phyloP scores from a whole-genome alignment of 192 early-diverging fungal species.

The Coemansia sp. region DNA sequence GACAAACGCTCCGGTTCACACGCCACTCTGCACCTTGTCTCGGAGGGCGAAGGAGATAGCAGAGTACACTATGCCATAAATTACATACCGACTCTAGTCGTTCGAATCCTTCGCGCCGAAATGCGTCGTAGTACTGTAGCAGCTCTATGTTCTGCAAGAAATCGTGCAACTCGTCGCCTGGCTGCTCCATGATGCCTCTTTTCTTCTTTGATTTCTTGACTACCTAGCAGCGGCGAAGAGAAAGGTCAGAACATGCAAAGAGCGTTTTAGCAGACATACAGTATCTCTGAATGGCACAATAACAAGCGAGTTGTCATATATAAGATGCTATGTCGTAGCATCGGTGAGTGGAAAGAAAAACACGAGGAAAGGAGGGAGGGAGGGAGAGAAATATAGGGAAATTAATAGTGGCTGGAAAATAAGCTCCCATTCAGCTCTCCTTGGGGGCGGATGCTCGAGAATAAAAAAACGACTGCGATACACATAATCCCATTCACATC shows the following conservation, averaged over 20 bases:
- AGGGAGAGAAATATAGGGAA: neutral
- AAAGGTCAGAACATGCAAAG: neutral
- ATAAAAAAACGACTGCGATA: neutral
- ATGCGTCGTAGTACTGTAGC: conserved; percentile 43
- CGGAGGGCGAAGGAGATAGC: neutral
- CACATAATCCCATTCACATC: neutral
- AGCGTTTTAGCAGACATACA: neutral
- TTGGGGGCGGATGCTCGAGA: neutral
- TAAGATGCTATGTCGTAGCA: too few relatives aligned
- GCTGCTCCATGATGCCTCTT: conserved; percentile 28
- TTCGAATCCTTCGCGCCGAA: conserved; percentile 52
- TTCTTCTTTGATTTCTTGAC: neutral
- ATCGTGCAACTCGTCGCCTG: conserved; percentile 27
- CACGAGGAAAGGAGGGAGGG: too few relatives aligned
- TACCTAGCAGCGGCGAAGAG: neutral
- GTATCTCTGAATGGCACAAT: neutral
- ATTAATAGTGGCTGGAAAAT: neutral
- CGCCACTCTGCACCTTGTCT: neutral
- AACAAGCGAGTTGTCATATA: neutral
- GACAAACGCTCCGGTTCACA: neutral
- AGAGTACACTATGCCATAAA: neutral
- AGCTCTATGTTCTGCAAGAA: conserved; percentile 34
- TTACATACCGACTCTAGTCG: conserved; percentile 47
- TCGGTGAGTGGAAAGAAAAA: too few relatives aligned
- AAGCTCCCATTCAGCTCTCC: neutral